These are phyloP conservation scores for Pleurotus platypus DNA, from an alignment of 768 basidiomycete species.

Conservation along the genomic window DNA sequence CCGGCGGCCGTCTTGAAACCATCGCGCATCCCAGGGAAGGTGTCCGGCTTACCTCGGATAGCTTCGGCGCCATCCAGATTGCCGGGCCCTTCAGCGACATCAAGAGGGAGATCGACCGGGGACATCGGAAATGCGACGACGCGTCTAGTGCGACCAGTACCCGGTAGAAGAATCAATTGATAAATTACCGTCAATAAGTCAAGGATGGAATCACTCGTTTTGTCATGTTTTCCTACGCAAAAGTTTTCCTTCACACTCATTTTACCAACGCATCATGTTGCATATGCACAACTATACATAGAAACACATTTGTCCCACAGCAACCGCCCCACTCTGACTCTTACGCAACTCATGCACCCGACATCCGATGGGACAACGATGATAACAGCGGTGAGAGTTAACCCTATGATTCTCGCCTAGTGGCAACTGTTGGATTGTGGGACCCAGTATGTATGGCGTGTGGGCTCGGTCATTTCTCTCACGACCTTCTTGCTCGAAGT, in stretches of 20 bases:
- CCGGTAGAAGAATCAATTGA: not conserved
- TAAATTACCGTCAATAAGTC: not conserved
- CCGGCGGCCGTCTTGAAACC: not conserved
- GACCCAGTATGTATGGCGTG: no score
- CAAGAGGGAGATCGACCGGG: not conserved
- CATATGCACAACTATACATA: not conserved
- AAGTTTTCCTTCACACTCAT: not conserved
- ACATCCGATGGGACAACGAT: no score
- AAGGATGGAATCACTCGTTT: not conserved
- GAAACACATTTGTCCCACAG: no score
- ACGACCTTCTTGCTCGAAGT: no score
- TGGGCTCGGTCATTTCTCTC: no score
- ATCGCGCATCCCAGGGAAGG: not conserved
- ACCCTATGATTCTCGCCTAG: no score
- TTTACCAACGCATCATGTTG: not conserved
- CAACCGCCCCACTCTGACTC: no score
- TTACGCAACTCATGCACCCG: no score
- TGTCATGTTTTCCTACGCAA: not conserved
- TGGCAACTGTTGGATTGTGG: no score
- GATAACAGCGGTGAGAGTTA: no score
- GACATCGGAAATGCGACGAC: not conserved
- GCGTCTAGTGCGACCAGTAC: not conserved
- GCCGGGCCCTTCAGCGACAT: not conserved
- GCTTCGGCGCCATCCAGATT: conserved; percentile 2
- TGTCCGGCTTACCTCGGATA: conserved; percentile 3